phyloP scores from a whole-genome alignment of 331 rosid genomes.

The Spiraea crenata region DNA sequence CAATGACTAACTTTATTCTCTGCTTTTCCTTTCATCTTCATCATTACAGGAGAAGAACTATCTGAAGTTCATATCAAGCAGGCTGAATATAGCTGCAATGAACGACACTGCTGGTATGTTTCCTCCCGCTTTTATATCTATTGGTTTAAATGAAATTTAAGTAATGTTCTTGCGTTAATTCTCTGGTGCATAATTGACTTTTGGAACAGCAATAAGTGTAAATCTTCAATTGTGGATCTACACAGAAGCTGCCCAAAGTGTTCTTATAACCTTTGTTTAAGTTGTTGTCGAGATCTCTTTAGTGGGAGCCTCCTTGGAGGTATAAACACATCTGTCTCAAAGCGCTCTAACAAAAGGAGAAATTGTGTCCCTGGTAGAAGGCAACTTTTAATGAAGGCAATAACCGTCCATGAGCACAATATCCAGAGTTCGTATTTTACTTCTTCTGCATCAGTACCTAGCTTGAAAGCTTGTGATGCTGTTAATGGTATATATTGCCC shows the following conservation, averaged over 20 bases:
- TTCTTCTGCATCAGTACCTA: constrained; percentile 37
- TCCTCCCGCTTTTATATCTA: constrained; percentile 19
- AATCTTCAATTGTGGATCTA: constrained; percentile 70
- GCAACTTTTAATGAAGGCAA: constrained; percentile 36
- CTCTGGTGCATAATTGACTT: constrained; percentile 30
- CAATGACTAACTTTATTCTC: not conserved
- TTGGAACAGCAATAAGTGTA: constrained; percentile 75
- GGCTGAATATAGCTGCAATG: constrained; percentile 49
- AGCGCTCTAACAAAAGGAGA: constrained; percentile 39
- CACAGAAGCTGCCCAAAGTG: constrained; percentile 91
- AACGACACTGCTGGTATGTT: constrained; percentile 55
- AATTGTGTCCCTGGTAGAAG: constrained; percentile 32
- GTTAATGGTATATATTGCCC: constrained; percentile 55
- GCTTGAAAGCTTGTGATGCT: constrained; percentile 45
- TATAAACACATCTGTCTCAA: constrained; percentile 27
- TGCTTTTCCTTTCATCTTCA: constrained; percentile 7
- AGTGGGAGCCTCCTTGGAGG: constrained; percentile 40
- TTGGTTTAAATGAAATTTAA: constrained; percentile 18
- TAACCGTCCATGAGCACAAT: constrained; percentile 24
- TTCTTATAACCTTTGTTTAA: constrained; percentile 76
- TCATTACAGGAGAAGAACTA: constrained; percentile 54
- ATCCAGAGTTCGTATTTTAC: constrained; percentile 22
- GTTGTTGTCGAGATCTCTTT: constrained; percentile 60
- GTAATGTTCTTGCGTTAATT: constrained; percentile 23
- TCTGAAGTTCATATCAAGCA: constrained; percentile 75